phyloP scores from a whole-genome alignment of 2,329 filamentous ascomycete species.

The Xylariomycetidae sp. region DNA sequence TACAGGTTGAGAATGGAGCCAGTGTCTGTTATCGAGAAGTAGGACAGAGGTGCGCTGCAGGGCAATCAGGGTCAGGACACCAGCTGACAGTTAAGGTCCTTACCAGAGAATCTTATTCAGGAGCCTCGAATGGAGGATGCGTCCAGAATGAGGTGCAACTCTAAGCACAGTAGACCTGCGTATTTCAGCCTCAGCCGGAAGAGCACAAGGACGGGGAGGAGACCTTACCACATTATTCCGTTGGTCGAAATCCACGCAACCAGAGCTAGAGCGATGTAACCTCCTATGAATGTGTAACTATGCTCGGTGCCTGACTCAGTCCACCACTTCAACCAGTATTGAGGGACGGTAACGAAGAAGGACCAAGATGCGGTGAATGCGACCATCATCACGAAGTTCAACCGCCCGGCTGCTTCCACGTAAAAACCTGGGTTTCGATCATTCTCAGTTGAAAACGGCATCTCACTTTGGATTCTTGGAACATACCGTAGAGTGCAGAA shows the following conservation, averaged over 20 bases:
- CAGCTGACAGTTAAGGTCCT: background rate
- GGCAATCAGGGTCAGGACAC: background rate
- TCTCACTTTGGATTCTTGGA: too few relatives aligned
- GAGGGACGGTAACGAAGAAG: slow-evolving; percentile 32
- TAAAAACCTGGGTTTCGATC: too few relatives aligned
- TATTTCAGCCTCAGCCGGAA: too few relatives aligned
- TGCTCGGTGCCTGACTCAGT: slow-evolving; percentile 22
- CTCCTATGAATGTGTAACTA: slow-evolving; percentile 28
- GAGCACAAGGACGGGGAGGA: too few relatives aligned
- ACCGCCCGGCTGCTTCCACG: too few relatives aligned
- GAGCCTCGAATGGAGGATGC: background rate
- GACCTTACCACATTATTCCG: slow-evolving; percentile 30
- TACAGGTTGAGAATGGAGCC: background rate
- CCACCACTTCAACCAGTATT: slow-evolving; percentile 37
- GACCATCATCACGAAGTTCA: slow-evolving; percentile 24
- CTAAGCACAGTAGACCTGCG: background rate
- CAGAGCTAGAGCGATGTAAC: slow-evolving; percentile 29
- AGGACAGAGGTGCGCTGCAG: background rate
- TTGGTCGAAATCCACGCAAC: slow-evolving; percentile 34
- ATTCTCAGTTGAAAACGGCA: too few relatives aligned
- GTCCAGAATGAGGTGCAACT: background rate
- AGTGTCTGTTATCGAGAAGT: background rate
- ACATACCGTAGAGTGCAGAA: too few relatives aligned
- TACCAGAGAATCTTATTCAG: background rate
- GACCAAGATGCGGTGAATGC: slow-evolving; percentile 20